A percentile compares a stretch with the other conserved stretches of the same genome.
Evolutionary conservation across 2,329 filamentous ascomycete species (phyloP).

Genomic region (Fusarium piperis): DNA sequence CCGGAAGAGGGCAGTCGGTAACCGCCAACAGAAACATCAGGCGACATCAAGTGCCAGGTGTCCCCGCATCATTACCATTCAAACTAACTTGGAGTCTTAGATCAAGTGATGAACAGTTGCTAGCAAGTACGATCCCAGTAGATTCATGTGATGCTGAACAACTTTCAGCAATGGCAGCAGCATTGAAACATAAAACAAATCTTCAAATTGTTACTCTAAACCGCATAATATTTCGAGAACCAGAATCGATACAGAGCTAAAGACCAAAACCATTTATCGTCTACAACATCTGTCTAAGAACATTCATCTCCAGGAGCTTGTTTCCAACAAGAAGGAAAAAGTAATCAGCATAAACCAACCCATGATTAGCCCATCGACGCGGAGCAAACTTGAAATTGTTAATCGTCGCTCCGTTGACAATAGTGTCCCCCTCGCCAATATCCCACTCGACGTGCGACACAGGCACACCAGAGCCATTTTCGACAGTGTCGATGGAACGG

Average conservation of each 20-base stretch:
- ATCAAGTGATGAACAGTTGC: too few relatives aligned
- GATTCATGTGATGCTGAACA: too few relatives aligned
- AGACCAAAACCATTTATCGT: neutral
- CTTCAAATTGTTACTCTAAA: too few relatives aligned
- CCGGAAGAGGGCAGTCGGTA: neutral
- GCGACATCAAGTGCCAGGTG: neutral
- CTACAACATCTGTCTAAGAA: neutral
- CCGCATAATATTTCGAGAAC: neutral
- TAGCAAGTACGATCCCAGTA: too few relatives aligned
- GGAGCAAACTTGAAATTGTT: constrained; percentile 59
- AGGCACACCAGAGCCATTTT: constrained; percentile 11
- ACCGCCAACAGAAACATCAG: neutral
- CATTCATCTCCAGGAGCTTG: constrained; percentile 35
- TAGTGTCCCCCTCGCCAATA: constrained; percentile 47
- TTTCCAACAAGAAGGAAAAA: constrained; percentile 59
- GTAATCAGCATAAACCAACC: constrained; percentile 61
- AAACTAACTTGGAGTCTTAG: too few relatives aligned
- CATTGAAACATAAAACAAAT: too few relatives aligned
- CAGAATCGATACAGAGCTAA: neutral
- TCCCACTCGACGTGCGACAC: neutral
- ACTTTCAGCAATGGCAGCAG: too few relatives aligned
- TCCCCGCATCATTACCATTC: too few relatives aligned
- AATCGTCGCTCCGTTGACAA: constrained; percentile 57
- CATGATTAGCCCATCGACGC: constrained; percentile 55
- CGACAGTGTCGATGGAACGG: constrained; percentile 35